These are phyloP conservation scores for Diaporthe capsici DNA, from an alignment of 2,329 filamentous ascomycete species.

Conservation along the genomic window DNA sequence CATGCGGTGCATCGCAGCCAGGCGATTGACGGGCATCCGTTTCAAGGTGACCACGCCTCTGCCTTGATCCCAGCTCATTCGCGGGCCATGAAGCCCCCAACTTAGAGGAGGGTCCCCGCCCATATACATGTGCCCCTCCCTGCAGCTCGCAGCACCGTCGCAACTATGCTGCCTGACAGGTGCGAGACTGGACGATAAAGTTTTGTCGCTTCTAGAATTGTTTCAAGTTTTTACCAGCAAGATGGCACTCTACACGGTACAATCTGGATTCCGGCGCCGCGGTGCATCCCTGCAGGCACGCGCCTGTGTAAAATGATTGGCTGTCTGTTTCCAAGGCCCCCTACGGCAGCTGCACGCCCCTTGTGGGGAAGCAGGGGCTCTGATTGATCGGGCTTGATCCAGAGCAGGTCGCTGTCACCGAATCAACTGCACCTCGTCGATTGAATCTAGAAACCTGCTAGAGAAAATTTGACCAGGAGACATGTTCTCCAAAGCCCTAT, in stretches of 20 bases:
- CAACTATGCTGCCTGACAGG: not conserved
- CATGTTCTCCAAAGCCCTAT: not conserved
- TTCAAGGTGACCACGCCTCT: not conserved
- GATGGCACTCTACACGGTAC: not conserved
- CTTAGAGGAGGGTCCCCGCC: not conserved
- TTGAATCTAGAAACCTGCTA: slow-evolving; percentile 11
- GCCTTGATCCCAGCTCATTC: not conserved
- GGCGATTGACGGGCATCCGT: slow-evolving; percentile 14
- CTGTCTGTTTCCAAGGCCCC: slow-evolving; percentile 16
- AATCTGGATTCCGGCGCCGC: slow-evolving; percentile 21
- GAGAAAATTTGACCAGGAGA: not conserved
- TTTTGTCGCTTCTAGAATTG: slow-evolving; percentile 28
- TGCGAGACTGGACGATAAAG: slow-evolving; percentile 38
- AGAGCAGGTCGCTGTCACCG: not conserved
- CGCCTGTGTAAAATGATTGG: slow-evolving; percentile 40
- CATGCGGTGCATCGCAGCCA: slow-evolving; percentile 12
- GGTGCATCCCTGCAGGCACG: slow-evolving; percentile 12
- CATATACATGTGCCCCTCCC: not conserved
- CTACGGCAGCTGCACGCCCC: slow-evolving; percentile 6
- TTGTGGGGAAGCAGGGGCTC: slow-evolving; percentile 13
- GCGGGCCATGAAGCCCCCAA: not conserved
- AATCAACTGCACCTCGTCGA: slow-evolving; percentile 3
- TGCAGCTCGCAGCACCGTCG: slow-evolving; percentile 25
- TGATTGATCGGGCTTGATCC: slow-evolving; percentile 7
- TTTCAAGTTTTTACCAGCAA: slow-evolving; percentile 12